Evolutionary conservation across 345 rosid species (phyloP).

Genomic region (Populus euphratica): DNA sequence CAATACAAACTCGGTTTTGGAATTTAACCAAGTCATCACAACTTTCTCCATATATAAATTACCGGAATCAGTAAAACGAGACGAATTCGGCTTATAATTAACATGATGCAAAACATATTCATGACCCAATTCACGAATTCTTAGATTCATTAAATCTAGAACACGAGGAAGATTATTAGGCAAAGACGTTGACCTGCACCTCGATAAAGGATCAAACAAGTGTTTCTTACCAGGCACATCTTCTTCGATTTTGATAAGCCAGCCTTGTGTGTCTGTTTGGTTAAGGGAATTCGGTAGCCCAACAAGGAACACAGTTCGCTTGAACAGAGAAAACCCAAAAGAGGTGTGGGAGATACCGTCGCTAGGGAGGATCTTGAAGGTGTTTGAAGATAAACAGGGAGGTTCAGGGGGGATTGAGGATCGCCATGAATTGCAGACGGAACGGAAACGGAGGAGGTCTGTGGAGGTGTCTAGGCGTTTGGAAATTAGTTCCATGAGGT

Average conservation of each 20-base stretch:
- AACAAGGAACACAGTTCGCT: slow-evolving; percentile 57
- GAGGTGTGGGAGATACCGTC: slow-evolving; percentile 41
- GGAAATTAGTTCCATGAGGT: slow-evolving; percentile 56
- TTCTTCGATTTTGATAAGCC: slow-evolving; percentile 73
- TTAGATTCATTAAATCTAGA: slow-evolving; percentile 41
- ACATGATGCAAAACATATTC: slow-evolving; percentile 64
- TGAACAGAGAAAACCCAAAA: slow-evolving; percentile 63
- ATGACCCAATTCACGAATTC: slow-evolving; percentile 53
- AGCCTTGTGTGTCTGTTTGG: slow-evolving; percentile 30
- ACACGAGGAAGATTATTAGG: slow-evolving; percentile 44
- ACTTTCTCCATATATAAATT: slow-evolving; percentile 74
- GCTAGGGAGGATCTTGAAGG: slow-evolving; percentile 53
- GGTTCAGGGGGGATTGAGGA: slow-evolving; percentile 42
- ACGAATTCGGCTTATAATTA: slow-evolving; percentile 21
- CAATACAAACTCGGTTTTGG: slow-evolving; percentile 43
- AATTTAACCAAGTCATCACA: slow-evolving; percentile 41
- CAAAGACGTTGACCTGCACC: slow-evolving; percentile 28
- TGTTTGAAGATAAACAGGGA: slow-evolving; percentile 21
- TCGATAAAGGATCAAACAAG: slow-evolving; percentile 63
- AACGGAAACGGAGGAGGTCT: slow-evolving; percentile 69
- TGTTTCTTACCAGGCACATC: slow-evolving; percentile 31
- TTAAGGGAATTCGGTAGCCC: slow-evolving; percentile 20
- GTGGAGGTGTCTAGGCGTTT: slow-evolving; percentile 44
- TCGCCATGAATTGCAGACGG: slow-evolving; percentile 82
- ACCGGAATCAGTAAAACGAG: slow-evolving; percentile 22